Evolutionary conservation across 768 basidiomycete genomes (phyloP), one percentile per base, ranked within the genome.

Genomic region (Phylloporus sp.): DNA sequence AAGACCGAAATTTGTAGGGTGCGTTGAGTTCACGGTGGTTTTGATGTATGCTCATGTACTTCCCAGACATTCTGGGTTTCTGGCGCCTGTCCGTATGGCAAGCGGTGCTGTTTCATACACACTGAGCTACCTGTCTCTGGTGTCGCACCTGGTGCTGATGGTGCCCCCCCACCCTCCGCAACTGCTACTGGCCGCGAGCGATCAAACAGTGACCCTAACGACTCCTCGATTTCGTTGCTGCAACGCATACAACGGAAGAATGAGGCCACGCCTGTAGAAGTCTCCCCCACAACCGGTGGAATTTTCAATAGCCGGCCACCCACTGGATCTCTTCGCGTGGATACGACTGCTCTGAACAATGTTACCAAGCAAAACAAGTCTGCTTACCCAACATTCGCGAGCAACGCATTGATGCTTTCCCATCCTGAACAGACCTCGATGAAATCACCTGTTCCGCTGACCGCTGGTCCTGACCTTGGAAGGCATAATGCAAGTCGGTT

Each of bases 1-100:
- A 95, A 95, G 72, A 94, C 92, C 10, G 91, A 95, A 70, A 91
- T 94, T 58, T 95, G 91, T 68, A 83, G 91, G 74, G 89, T 91
- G 61, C 57, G 83, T 71, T 6, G 22, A 15, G 34, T 39, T 7
- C 16, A 42, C 7, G 8, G 38, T 35, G 8, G 15, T 24, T 28
- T 45, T 46, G 27, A 31, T 24, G 5, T 6, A 31, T 57, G 31
- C 52, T 58, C 52, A 58, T 42, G 62, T 29, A 6, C 24, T 52
- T 23, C 34, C 10, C 60, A 91, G 85, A 94, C 91, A 8, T 94
- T 94, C 76, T 94, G 91, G 89, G 86, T 93, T 12, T 92, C 91
- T 42, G 91, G 91, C 24, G 91, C 91, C 16, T 94, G 91, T 65
- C 91, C 91, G 0, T 94, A 94, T 58, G 91, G 92, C 47, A 92